phyloP scores from a whole-genome alignment of 768 basidiomycete genomes.

The Suillus paluster region DNA sequence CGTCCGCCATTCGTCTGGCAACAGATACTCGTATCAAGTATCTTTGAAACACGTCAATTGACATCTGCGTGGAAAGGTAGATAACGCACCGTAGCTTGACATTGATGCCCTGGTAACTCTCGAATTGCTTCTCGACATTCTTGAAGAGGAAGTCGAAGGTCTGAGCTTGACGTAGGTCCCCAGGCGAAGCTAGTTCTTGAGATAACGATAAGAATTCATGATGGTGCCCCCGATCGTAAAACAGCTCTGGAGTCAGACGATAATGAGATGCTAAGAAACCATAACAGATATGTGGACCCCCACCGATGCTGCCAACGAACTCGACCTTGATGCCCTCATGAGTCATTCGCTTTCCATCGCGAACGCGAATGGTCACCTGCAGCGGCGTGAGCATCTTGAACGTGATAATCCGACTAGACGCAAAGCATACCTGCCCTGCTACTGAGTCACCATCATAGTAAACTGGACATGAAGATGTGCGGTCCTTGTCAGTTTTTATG shows the following conservation, averaged over 20 bases:
- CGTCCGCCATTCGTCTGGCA: slow-evolving; percentile 91
- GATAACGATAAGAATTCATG: slow-evolving; percentile 97
- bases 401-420: not conserved
- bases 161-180: slow-evolving; percentile 95
- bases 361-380: slow-evolving; percentile 84
- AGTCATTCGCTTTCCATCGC: slow-evolving; percentile 92
- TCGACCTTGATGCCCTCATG: slow-evolving; percentile 99
- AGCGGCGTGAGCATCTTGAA: slow-evolving; percentile 1
- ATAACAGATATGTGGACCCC: slow-evolving; percentile 27
- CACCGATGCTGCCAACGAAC: slow-evolving; percentile 95
- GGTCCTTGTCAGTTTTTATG: slow-evolving; percentile 88
- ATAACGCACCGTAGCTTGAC: slow-evolving; percentile 86
- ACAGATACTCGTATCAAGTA: slow-evolving; percentile 93
- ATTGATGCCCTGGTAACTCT: slow-evolving; percentile 97
- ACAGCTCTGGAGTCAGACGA: slow-evolving; percentile 60
- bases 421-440: slow-evolving; percentile 70
- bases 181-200: slow-evolving; percentile 94
- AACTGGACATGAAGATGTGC: slow-evolving; percentile 82
- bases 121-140: slow-evolving; percentile 99
- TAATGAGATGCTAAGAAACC: not conserved
- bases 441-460: slow-evolving; percentile 98
- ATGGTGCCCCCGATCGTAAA: slow-evolving; percentile 98
- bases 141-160: slow-evolving; percentile 98
- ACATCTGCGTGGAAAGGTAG: not conserved
- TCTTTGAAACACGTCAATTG: slow-evolving; percentile 44